Base-by-base conservation (phyloP, 1,139 yeast species). In the Geotrichum australiense region DNA sequence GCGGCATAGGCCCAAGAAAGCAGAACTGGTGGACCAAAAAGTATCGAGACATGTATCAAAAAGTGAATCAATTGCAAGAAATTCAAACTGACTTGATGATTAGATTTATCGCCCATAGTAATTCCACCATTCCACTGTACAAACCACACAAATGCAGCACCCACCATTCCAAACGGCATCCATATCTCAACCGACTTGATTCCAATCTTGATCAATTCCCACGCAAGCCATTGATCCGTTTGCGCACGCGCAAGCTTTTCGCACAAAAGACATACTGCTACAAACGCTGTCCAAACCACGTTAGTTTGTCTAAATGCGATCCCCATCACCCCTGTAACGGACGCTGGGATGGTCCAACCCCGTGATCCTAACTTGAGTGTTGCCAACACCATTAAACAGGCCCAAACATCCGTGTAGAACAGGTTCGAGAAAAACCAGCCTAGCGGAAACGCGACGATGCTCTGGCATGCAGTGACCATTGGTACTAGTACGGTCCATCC, bases 321-420 rank as follows among this genome's bases (percentile, higher is more conserved):
- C n/a, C n/a, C n/a, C n/a, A n/a, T n/a, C n/a, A n/a, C n/a, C n/a
- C n/a, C n/a, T n/a, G n/a, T n/a, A n/a, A n/a, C n/a, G n/a, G n/a
- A n/a, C n/a, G n/a, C n/a, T n/a, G n/a, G n/a, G n/a, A 19, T 32
- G 37, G 18, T 25, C 34, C 19, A 23, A 36, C 32, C 35, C 22
- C 16, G 3, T 14, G 45, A 60, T 2, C 58, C 76, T 29, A 65
- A 58, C 20, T 63, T 69, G 56, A 69, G 68, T 24, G 73, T 71
- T 28, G 64, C 70, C 39, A 84, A 50, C 6, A 89, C 72, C 33
- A 85, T 64, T 0, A 83, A 70, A 0, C 93, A 75, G 0, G 96
- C 76, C 96, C 96, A 87, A 1, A 87, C 80, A 59, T 91, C 98
- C 0, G 99, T 91, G 62, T 91, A 93, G 62, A 78, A 93, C 36